A percentile compares a stretch with the other conserved stretches of the same genome.
Conservation (phyloP, 345 rosid genomes). For the Lepidium africanum region DNA sequence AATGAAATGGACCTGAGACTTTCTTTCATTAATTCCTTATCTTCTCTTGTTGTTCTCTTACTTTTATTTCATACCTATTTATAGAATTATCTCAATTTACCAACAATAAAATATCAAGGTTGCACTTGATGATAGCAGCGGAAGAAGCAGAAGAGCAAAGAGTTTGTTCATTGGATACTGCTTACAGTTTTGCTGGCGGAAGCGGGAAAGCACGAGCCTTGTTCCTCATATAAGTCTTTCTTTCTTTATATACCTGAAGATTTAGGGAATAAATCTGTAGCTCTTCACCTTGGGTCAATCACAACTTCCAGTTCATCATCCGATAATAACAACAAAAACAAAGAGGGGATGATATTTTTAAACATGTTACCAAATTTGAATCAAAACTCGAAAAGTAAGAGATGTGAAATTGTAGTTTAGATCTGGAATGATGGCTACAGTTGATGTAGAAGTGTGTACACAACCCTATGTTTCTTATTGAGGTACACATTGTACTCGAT, state of each 20-base stretch:
- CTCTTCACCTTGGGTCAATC: constrained; percentile 97
- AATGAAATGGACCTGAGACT: constrained; percentile 48
- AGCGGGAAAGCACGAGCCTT: constrained; percentile 76
- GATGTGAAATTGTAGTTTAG: constrained; percentile 26
- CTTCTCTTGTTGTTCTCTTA: constrained; percentile 87
- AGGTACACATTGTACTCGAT: constrained; percentile 94
- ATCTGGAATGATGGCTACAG: constrained; percentile 98
- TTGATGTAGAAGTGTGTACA: constrained; percentile 92
- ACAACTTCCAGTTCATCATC: constrained; percentile 94
- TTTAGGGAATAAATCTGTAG: constrained; percentile 86
- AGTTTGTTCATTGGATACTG: neutral
- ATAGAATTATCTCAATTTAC: constrained; percentile 15
- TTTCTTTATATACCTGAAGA: constrained; percentile 91
- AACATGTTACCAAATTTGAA: neutral
- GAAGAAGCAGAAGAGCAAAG: neutral
- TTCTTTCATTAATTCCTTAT: constrained; percentile 50
- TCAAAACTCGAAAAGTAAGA: neutral
- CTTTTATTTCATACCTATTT: constrained; percentile 82
- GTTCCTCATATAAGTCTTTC: constrained; percentile 78
- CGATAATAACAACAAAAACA: constrained; percentile 28
- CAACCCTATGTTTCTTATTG: constrained; percentile 87
- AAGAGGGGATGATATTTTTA: neutral
- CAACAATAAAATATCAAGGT: neutral
- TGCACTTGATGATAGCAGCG: neutral
- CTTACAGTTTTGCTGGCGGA: constrained; percentile 89